Conservation (phyloP, 495 filamentous ascomycete genomes). For the Aspergillus sclerotioniger region DNA sequence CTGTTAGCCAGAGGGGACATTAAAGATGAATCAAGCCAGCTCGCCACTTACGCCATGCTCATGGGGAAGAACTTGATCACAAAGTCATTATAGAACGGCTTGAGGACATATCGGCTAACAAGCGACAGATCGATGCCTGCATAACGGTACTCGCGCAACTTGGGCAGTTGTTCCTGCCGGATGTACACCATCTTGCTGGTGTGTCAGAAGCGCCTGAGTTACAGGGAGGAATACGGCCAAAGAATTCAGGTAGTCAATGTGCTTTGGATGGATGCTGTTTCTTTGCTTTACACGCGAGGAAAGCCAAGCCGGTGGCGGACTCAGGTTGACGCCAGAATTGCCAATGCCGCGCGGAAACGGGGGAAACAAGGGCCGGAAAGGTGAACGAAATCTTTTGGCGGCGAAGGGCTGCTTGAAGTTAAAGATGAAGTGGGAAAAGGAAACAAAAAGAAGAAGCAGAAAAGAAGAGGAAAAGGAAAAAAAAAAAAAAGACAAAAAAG, state of each 20-base stretch:
- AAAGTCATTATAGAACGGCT: conserved; percentile 94
- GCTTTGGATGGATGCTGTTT: background rate
- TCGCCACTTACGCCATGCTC: conserved; percentile 80
- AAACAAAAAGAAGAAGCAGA: conserved; percentile 6
- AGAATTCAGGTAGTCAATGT: background rate
- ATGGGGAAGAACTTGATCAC: conserved; percentile 94
- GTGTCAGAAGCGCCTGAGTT: background rate
- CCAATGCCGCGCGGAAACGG: background rate
- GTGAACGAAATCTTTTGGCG: background rate
- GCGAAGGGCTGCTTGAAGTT: background rate
- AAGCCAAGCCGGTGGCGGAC: conserved; percentile 6
- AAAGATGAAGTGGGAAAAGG: conserved; percentile 4
- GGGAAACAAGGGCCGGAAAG: background rate
- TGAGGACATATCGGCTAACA: conserved; percentile 84
- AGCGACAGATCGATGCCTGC: conserved; percentile 85
- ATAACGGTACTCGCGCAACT: conserved; percentile 89
- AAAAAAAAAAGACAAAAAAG: background rate
- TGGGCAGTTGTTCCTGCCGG: conserved; percentile 83
- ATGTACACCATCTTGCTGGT: conserved; percentile 72
- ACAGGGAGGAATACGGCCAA: background rate
- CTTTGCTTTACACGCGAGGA: background rate
- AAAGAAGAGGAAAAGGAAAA: background rate
- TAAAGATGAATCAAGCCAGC: conserved; percentile 7
- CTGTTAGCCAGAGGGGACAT: conserved; percentile 22
- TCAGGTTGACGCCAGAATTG: conserved; percentile 1